These are phyloP conservation scores for Neonectria ditissima DNA, from an alignment of 2,329 filamentous ascomycete genomes.

Conservation along the genomic window DNA sequence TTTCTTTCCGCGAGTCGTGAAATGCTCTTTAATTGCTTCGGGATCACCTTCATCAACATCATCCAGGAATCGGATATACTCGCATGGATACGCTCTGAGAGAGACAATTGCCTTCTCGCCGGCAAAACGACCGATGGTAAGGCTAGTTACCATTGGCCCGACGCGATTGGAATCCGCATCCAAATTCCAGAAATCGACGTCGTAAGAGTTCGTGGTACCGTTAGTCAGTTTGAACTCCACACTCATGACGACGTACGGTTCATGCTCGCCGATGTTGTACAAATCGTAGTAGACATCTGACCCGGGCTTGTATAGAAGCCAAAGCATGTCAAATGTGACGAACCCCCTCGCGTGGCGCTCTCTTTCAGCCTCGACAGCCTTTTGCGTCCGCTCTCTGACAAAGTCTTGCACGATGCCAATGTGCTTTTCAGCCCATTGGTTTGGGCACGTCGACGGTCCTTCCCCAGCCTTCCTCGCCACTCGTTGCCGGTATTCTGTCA, in stretches of 20 bases:
- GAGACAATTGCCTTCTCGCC: not conserved
- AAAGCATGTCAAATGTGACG: conserved; percentile 34
- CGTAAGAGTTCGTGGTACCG: not conserved
- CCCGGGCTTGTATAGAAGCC: conserved; percentile 34
- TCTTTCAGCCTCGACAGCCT: conserved; percentile 21
- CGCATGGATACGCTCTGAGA: not conserved
- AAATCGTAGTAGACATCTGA: conserved; percentile 22
- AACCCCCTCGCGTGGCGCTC: conserved; percentile 24
- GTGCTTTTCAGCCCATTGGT: conserved; percentile 19
- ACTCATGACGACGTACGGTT: not conserved
- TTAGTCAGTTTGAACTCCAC: not conserved
- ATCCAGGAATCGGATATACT: not conserved
- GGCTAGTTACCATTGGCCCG: not conserved
- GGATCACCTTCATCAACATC: not conserved
- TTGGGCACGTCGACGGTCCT: conserved; percentile 8
- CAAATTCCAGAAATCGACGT: not conserved
- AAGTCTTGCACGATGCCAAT: conserved; percentile 30
- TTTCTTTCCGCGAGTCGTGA: not conserved
- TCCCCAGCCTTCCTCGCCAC: not conserved
- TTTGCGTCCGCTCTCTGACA: conserved; percentile 14
- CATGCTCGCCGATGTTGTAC: not conserved
- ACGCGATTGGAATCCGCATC: not conserved
- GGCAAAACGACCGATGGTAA: not conserved
- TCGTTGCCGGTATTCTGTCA: not conserved
- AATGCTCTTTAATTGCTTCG: not conserved